These are phyloP conservation scores for Corniculantispora saksenae DNA, from an alignment of 2,329 filamentous ascomycete species.

Conservation along the genomic window DNA sequence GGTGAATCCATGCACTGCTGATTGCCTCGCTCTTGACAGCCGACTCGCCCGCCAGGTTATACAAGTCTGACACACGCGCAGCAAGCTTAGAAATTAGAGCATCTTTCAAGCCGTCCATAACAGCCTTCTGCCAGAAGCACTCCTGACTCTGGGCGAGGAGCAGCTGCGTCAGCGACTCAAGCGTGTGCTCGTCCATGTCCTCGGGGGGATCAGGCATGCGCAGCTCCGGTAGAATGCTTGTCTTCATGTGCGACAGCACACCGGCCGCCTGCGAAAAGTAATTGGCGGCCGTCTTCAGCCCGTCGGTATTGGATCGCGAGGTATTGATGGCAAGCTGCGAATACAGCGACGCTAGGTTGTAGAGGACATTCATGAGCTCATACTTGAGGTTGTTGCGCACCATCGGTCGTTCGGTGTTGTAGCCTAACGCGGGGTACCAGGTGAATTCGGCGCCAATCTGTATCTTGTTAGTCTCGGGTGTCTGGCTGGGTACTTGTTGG, in stretches of 20 bases:
- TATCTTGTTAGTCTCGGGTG: conserved; percentile 16
- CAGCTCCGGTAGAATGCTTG: conserved; percentile 76
- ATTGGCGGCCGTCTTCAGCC: conserved; percentile 83
- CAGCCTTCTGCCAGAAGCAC: conserved; percentile 97
- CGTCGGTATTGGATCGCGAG: conserved; percentile 76
- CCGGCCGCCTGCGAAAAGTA: conserved; percentile 89
- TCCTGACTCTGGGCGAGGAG: conserved; percentile 93
- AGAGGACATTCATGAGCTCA: conserved; percentile 89
- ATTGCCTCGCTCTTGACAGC: conserved; percentile 87
- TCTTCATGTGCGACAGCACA: conserved; percentile 76
- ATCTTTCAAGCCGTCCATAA: conserved; percentile 91
- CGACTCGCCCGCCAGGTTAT: conserved; percentile 79
- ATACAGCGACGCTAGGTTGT: conserved; percentile 91
- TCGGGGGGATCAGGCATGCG: conserved; percentile 81
- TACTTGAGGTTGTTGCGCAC: conserved; percentile 69
- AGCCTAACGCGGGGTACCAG: conserved; percentile 93
- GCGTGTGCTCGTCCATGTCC: conserved; percentile 88
- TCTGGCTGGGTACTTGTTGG: neutral
- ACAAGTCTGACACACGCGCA: conserved; percentile 85
- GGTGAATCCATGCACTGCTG: conserved; percentile 95
- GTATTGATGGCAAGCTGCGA: conserved; percentile 84
- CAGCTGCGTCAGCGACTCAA: conserved; percentile 80
- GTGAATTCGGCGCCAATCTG: conserved; percentile 92
- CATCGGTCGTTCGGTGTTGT: conserved; percentile 75
- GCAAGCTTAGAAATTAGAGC: conserved; percentile 88